Conservation (phyloP, 2,329 filamentous ascomycete species). For the Monosporascus sp. region DNA sequence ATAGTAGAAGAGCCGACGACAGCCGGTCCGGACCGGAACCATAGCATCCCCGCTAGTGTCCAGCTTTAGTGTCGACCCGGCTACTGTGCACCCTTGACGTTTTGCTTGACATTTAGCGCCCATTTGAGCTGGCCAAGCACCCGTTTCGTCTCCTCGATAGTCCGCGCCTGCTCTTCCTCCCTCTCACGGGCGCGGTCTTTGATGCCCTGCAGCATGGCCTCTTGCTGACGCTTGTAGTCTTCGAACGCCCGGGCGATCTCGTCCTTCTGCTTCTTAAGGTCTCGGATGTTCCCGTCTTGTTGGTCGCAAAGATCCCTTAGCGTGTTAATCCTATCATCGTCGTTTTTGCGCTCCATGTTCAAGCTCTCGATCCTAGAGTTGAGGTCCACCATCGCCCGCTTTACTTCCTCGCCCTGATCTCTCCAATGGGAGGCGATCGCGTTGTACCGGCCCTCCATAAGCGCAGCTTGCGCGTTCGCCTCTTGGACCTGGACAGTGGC, state of each 20-base stretch:
- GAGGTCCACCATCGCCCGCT: slow-evolving; percentile 45
- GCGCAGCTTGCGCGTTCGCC: slow-evolving; percentile 57
- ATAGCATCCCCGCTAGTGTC: too few relatives aligned
- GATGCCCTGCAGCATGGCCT: slow-evolving; percentile 55
- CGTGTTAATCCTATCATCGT: slow-evolving; percentile 60
- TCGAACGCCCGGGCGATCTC: slow-evolving; percentile 57
- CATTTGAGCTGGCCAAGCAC: slow-evolving; percentile 66
- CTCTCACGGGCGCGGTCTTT: slow-evolving; percentile 51
- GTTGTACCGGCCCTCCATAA: slow-evolving; percentile 68
- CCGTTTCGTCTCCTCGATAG: slow-evolving; percentile 54
- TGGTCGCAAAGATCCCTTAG: slow-evolving; percentile 68
- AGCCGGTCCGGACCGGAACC: too few relatives aligned
- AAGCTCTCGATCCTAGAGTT: slow-evolving; percentile 50
- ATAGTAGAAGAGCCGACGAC: too few relatives aligned
- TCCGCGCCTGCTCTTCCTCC: slow-evolving; percentile 56
- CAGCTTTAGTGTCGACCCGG: slow-evolving; percentile 9
- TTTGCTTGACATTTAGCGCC: slow-evolving; percentile 65
- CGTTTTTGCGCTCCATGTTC: slow-evolving; percentile 49
- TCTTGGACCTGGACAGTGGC: slow-evolving; percentile 60
- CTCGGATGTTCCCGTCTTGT: slow-evolving; percentile 63
- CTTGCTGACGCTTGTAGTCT: slow-evolving; percentile 60
- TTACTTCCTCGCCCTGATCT: slow-evolving; percentile 59
- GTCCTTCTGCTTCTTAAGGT: slow-evolving; percentile 56
- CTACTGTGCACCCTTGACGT: slow-evolving; percentile 51
- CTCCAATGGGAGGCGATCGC: slow-evolving; percentile 62